These are phyloP conservation scores for Penicillium dipodomyicola DNA, from an alignment of 495 filamentous ascomycete species.

Conservation along the genomic window DNA sequence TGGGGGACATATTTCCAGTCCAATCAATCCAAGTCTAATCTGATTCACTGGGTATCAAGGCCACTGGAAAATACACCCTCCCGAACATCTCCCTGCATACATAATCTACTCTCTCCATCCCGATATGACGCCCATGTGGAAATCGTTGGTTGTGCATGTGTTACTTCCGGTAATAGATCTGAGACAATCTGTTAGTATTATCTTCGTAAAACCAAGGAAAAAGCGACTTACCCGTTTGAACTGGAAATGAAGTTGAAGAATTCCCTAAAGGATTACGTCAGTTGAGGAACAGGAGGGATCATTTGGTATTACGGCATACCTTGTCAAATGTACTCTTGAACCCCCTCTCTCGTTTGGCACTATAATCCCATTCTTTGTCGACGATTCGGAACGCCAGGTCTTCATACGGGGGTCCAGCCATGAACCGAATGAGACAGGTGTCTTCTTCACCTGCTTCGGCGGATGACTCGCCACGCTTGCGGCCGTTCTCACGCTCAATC, in stretches of 20 bases:
- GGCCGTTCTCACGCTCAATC: conserved; percentile 87
- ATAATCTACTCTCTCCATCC: conserved; percentile 13
- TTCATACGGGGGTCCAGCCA: conserved; percentile 93
- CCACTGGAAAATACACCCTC: conserved; percentile 25
- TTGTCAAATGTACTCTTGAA: conserved; percentile 98
- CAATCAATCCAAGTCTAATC: conserved; percentile 14
- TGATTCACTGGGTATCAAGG: conserved; percentile 17
- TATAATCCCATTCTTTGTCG: conserved; percentile 99
- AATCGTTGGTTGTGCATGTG: conserved; percentile 17
- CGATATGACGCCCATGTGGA: conserved; percentile 24
- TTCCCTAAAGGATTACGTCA: conserved; percentile 58
- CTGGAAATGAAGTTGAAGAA: conserved; percentile 96
- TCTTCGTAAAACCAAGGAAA: background rate
- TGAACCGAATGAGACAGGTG: conserved; percentile 93
- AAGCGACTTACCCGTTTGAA: conserved; percentile 71
- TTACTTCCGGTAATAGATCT: conserved; percentile 45
- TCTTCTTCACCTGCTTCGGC: conserved; percentile 97
- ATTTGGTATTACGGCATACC: conserved; percentile 51
- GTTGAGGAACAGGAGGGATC: conserved; percentile 2
- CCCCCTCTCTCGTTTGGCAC: conserved; percentile 88
- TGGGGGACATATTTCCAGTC: conserved; percentile 26
- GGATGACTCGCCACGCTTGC: conserved; percentile 86
- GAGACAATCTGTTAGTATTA: conserved; percentile 18
- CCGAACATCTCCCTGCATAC: conserved; percentile 21
- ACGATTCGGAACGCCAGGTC: conserved; percentile 98